Percentiles rank a stretch among this genome's conserved stretches.
Conservation (phyloP, 1,139 yeast genomes). For the Kodamaea derodonti region DNA sequence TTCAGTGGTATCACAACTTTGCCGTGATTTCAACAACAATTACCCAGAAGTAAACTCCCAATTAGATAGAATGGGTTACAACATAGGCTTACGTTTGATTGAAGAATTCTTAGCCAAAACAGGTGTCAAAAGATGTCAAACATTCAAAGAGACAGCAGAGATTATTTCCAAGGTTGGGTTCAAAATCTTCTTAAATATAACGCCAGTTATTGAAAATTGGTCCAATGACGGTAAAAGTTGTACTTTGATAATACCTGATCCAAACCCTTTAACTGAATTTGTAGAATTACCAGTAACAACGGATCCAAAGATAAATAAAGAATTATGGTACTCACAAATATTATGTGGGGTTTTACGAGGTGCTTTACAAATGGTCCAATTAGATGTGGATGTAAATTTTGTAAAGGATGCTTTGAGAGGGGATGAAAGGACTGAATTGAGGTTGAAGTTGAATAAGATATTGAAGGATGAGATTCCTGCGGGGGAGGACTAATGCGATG, state of each 20-base stretch:
- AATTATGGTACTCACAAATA: constrained; percentile 89
- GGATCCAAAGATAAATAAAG: constrained; percentile 64
- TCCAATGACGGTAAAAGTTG: constrained; percentile 70
- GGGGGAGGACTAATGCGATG: constrained; percentile 88
- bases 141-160: constrained; percentile 85
- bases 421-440: constrained; percentile 74
- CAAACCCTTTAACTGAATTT: constrained; percentile 88
- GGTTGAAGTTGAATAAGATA: constrained; percentile 65
- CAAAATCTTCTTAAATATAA: constrained; percentile 79
- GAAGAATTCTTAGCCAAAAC: constrained; percentile 92
- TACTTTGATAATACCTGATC: constrained; percentile 66
- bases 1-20: constrained; percentile 87
- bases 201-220: constrained; percentile 79
- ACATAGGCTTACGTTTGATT: constrained; percentile 84
- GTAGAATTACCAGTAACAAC: constrained; percentile 75
- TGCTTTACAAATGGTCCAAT: constrained; percentile 91
- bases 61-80: constrained; percentile 90
- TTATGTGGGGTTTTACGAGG: constrained; percentile 89
- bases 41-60: constrained; percentile 78
- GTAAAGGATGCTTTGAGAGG: constrained; percentile 81
- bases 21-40: constrained; percentile 76
- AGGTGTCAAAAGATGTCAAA: constrained; percentile 74
- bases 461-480: constrained; percentile 95
- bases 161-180: constrained; percentile 83
- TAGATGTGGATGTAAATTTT: constrained; percentile 82